Evolutionary conservation across 2,329 filamentous ascomycete species (phyloP), one percentile per base, ranked within the genome.

Genomic region (Delphinella strobiligena): DNA sequence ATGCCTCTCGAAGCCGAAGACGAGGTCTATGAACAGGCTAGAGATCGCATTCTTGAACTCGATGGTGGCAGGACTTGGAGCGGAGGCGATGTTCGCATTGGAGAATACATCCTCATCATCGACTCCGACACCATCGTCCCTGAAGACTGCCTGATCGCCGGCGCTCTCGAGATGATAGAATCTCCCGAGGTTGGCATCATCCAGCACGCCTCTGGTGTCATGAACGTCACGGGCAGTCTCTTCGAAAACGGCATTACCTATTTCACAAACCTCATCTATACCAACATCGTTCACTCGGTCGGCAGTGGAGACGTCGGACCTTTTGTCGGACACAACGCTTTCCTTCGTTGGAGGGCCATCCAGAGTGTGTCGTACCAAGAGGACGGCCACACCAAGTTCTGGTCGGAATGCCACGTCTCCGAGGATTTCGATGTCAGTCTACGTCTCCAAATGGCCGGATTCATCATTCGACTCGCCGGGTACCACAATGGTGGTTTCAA

Each of bases 201-300:
- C 42, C 80, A 85, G 54, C 81, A 80, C 59, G 72, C 72, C 0
- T 82, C 80, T 4, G 79, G 80, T 18, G 80, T 87, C 44, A 86
- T 87, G 80, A 78, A 86, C 48, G 78, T 87, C 8, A 74, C 77
- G 1, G 65, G 74, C 50, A 78, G 72, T 38, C 82, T 76, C 60
- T 87, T 87, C 49, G 82, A 88, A 59, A 80, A 79, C 48, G 78
- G 75, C 32, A 81, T 84, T 51, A 82, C 80, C 1, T 87, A 81
- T 63, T 86, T 87, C 61, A 87, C 82, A 31, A 78, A 86, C 52
- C 69, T 87, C 37, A 75, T 87, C 49, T 88, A 86, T 62, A 78
- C 74, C 0, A 74, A 78, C 24, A 86, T 86, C 51, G 68, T 72
- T 18, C 86, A 78, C 51, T 74, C 76, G 15, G 79, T 85, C 19